These are phyloP conservation scores for Tilletia caries DNA, from an alignment of 1,284 basidiomycete species.

Conservation along the genomic window DNA sequence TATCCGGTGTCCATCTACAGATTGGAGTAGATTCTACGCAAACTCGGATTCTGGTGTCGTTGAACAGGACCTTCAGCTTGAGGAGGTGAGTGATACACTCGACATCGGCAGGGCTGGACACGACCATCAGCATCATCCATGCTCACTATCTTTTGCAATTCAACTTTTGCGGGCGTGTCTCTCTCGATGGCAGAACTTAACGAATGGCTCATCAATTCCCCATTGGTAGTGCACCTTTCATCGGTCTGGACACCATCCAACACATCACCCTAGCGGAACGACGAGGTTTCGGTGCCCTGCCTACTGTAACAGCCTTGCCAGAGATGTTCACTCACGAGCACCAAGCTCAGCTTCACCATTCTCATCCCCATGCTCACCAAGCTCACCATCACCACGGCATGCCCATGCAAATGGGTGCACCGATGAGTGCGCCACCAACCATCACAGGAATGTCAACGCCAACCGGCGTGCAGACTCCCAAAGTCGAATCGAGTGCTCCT, in stretches of 20 bases:
- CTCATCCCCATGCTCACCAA: neutral
- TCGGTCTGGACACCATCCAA: neutral
- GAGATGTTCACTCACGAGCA: conserved; percentile 1
- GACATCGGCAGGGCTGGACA: neutral
- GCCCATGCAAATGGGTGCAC: conserved; percentile 1
- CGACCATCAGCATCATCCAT: neutral
- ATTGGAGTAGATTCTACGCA: no score
- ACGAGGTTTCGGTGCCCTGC: conserved; percentile 6
- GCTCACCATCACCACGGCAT: conserved; percentile 7
- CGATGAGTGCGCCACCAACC: conserved; percentile 7
- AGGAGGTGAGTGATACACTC: neutral
- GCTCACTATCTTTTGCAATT: neutral
- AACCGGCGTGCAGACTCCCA: neutral
- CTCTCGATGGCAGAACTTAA: no score
- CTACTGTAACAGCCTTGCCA: neutral
- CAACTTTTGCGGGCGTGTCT: neutral
- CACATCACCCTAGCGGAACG: conserved; percentile 1
- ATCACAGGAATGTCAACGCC: neutral
- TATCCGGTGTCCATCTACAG: neutral
- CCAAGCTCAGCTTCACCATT: conserved; percentile 3
- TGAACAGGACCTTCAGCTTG: neutral
- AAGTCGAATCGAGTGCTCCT: neutral
- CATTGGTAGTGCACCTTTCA: neutral
- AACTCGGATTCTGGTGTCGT: no score
- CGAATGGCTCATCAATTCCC: conserved; percentile 4